Base-by-base conservation (phyloP, 2,329 filamentous ascomycete genomes). In the Gliomastix tumulicola region DNA sequence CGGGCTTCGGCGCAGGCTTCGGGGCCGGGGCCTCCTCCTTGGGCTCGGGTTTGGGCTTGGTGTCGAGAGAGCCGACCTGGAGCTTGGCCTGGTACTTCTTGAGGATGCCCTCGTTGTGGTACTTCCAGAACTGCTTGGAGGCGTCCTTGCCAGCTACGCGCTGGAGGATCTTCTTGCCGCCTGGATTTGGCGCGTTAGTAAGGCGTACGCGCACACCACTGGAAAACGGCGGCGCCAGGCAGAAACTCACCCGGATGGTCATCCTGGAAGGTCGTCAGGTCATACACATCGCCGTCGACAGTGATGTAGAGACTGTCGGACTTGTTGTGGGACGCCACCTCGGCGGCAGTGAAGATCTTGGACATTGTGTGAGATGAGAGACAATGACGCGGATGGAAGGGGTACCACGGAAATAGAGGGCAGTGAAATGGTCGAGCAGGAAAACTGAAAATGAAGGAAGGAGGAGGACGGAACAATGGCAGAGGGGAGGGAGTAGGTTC, bases 261-360 rank as follows among this genome's bases (percentile, higher is more conserved):
- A 42, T 89, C 82, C 59, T 87, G 83, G 60, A 90, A 90, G 55
- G 81, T 88, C 50, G 88, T 94, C 51, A 97, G 60, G 57, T 98
- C 90, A 63, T 95, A 97, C 48, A 97, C 90, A 62, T 97, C 90
- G 52, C 89, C 84, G 49, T 97, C 90, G 48, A 97, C 80, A 46
- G 94, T 78, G 54, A 97, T 86, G 78, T 82, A 97, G 43, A 96
- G 72, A 57, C 82, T 82, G 55, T 88, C 79, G 32, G 82, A 63
- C 68, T 90, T 95, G 73, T 88, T 95, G 65, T 97, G 89, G 65
- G 84, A 79, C 57, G 89, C 82, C 44, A 98, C 90, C 59, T 96
- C 89, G 68, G 76, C 76, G 47, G 80, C 73, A 37, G 82, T 84
- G 60, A 95, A 96, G 21, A 77, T 83, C 66, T 92, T 85, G 35